These are phyloP conservation scores for Arthrobotrys megalospora DNA, from an alignment of 2,329 filamentous ascomycete genomes.

Conservation along the genomic window DNA sequence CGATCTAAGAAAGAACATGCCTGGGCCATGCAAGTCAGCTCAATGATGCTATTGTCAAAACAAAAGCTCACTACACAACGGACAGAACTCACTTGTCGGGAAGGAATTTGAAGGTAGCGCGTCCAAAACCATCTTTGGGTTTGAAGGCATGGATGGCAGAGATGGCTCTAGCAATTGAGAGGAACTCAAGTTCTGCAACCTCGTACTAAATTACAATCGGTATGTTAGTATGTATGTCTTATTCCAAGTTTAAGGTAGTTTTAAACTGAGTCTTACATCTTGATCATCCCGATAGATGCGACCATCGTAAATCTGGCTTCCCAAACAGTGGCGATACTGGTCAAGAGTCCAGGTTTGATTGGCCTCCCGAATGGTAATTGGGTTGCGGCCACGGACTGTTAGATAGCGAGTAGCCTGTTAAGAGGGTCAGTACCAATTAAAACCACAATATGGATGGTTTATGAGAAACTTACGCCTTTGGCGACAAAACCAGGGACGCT, in stretches of 20 bases:
- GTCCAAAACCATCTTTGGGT: slow-evolving; percentile 21
- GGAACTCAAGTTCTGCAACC: slow-evolving; percentile 42
- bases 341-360: slow-evolving; percentile 30
- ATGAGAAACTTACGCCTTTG: slow-evolving; percentile 17
- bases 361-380: slow-evolving; percentile 31
- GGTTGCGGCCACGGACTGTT: slow-evolving; percentile 32
- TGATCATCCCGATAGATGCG: slow-evolving; percentile 25
- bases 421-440: neutral
- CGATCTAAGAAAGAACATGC: slow-evolving; percentile 12
- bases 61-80: neutral
- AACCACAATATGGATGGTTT: neutral
- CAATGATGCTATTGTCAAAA: neutral
- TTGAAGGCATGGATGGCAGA: neutral
- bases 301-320: slow-evolving; percentile 23
- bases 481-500: neutral
- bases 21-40: slow-evolving; percentile 7
- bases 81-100: slow-evolving; percentile 37
- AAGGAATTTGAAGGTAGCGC: slow-evolving; percentile 14
- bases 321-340: slow-evolving; percentile 19
- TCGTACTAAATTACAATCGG: slow-evolving; percentile 9
- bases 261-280: slow-evolving; percentile 3
- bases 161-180: slow-evolving; percentile 6
- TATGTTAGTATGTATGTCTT: neutral
- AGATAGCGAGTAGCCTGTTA: slow-evolving; percentile 40
- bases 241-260: too few species aligned